Base-by-base conservation (phyloP, 352 stramenopile genomes). In the Phytophthora hybrid region DNA sequence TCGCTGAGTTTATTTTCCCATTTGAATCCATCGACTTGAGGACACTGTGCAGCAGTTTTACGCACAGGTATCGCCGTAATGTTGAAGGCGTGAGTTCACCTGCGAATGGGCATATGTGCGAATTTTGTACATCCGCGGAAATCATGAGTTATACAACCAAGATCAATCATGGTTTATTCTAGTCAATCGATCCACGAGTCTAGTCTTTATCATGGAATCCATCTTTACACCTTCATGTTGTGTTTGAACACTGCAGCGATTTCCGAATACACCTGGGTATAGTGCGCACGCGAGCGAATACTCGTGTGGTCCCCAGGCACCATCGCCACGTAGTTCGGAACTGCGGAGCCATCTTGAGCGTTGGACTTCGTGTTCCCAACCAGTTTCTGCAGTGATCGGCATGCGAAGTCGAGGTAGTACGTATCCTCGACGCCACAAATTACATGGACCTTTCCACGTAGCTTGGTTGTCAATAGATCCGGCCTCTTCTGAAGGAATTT, bases 391-490 rank as follows among this genome's bases (percentile, higher is more conserved):
- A 94, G 64, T 49, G 82, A 82, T 21, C 83, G 76, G 61, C 88
- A 94, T n/a, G 85, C 88, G 46, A 76, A 78, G 64, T 94, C 75
- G 21, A 94, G 78, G 78, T 93, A 93, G 78, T 93, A 93, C 32
- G 81, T 93, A 71, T 94, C 88, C 52, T 94, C 88, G 14, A 73
- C 23, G 8, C 88, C 88, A 53, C 88, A 94, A 52, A 93, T 80
- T 6, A 94, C 88, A 58, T 93, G 85, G 53, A 94, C 68, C 46
- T 93, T 94, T 29, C 85, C 80, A 47, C 71, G 61, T 18, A 94
- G 61, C 23, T 77, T 78, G 9, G 81, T 79, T 0, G 71, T 69
- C 41, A 94, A 66, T 21, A 89, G 64, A 4, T 79, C 63, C 1
- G 76, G 75, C 10, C 66, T 76, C 41, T 75, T 76, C 23, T 66